phyloP scores from a whole-genome alignment of 169 alveolate genomes.

The Eimeria acervulina region DNA sequence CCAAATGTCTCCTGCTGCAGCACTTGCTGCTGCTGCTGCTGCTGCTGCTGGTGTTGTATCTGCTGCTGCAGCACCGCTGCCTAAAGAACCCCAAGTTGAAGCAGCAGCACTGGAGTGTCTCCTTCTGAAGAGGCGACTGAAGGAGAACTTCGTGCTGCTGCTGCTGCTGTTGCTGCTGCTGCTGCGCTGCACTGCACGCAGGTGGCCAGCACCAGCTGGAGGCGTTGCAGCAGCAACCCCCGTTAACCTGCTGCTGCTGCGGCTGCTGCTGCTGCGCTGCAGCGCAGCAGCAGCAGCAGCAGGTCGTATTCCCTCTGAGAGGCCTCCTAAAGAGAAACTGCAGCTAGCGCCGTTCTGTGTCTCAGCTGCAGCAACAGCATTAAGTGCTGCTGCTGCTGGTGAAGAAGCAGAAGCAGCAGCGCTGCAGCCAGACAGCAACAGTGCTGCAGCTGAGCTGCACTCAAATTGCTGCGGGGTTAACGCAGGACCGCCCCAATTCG shows the following conservation, averaged over 20 bases:
- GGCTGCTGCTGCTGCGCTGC: too few relatives aligned
- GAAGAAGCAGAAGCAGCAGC: neutral
- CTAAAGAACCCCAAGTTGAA: neutral
- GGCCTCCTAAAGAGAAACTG: too few relatives aligned
- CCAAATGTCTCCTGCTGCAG: neutral
- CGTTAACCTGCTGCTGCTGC: constrained; percentile 16
- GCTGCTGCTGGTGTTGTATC: too few relatives aligned
- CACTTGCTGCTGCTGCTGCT: too few relatives aligned
- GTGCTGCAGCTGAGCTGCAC: neutral
- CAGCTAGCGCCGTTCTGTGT: neutral
- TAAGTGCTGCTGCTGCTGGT: neutral
- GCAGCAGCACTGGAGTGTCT: neutral
- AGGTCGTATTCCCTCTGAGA: too few relatives aligned
- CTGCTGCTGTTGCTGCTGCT: constrained; percentile 33
- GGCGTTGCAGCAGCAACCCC: neutral
- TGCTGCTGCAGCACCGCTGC: constrained; percentile 14
- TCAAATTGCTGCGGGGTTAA: neutral
- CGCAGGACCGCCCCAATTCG: neutral
- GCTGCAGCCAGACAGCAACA: neutral
- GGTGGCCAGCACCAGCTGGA: neutral
- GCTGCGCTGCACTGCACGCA: neutral
- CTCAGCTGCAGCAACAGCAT: neutral
- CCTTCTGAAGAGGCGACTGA: neutral
- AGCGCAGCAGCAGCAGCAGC: too few relatives aligned
- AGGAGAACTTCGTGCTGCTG: constrained; percentile 1